Conservation (phyloP, 257 asterid species). For the Cruciata laevipes region DNA sequence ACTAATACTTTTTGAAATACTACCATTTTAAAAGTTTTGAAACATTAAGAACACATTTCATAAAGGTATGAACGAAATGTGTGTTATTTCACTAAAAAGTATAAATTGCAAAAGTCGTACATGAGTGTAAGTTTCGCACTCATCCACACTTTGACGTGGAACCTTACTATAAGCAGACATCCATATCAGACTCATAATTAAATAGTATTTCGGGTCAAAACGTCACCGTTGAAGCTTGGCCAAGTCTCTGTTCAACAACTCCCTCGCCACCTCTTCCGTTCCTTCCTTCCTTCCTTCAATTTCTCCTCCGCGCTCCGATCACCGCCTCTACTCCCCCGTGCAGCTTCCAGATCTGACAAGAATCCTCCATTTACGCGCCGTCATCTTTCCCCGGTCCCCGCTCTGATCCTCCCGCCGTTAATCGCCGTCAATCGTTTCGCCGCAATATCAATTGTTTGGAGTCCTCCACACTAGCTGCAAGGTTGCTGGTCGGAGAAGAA, state of each 20-base stretch:
- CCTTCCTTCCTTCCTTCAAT: neutral
- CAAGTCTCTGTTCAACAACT: slow-evolving; percentile 2
- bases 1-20: no score
- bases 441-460: neutral
- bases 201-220: neutral
- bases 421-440: neutral
- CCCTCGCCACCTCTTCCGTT: neutral
- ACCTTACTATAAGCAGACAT: neutral
- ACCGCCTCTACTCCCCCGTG: neutral
- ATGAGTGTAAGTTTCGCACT: neutral
- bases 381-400: neutral
- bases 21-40: no score
- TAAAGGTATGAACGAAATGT: no score
- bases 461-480: neutral
- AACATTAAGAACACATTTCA: no score
- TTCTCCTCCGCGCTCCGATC: slow-evolving; percentile 1
- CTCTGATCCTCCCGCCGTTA: neutral
- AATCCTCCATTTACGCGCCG: neutral
- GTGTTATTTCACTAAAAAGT: no score
- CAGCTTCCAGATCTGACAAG: neutral
- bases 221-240: slow-evolving; percentile 4
- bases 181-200: neutral
- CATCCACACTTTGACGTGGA: neutral
- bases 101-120: neutral
- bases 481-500: neutral